Percentiles rank a stretch among this genome's conserved stretches.
Conservation (phyloP, 768 basidiomycete genomes). For the Mycena kentingensis region DNA sequence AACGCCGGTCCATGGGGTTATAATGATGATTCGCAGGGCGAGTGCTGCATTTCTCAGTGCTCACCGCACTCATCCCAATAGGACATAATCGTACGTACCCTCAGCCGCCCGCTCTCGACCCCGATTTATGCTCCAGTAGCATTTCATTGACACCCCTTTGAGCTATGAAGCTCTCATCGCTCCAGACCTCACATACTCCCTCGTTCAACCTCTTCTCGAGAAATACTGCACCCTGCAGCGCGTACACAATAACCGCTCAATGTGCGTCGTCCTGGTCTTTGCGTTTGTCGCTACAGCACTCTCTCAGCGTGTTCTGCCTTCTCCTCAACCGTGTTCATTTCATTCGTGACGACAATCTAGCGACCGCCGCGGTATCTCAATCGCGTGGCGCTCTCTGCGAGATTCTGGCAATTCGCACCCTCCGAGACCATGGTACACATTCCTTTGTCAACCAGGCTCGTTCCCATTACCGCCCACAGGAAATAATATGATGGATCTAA, state of each 20-base stretch:
- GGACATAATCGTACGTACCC: slow-evolving; percentile 59
- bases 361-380: slow-evolving; percentile 66
- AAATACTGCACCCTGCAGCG: slow-evolving; percentile 79
- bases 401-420: slow-evolving; percentile 78
- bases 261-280: background rate
- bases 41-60: background rate
- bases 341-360: slow-evolving; percentile 71
- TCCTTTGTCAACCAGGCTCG: background rate
- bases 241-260: slow-evolving; percentile 67
- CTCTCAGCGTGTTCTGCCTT: slow-evolving; percentile 76
- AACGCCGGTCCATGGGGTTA: slow-evolving; percentile 76
- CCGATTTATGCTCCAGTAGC: slow-evolving; percentile 40
- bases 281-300: background rate
- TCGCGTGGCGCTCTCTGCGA: slow-evolving; percentile 87
- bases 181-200: slow-evolving; percentile 89
- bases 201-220: slow-evolving; percentile 83
- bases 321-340: slow-evolving; percentile 88
- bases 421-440: slow-evolving; percentile 61
- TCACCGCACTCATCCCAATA: slow-evolving; percentile 28
- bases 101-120: background rate
- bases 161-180: slow-evolving; percentile 76
- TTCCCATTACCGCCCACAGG: background rate
- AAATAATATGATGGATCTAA: slow-evolving; percentile 66
- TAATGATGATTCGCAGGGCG: slow-evolving; percentile 52
- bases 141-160: slow-evolving; percentile 87